A percentile compares a stretch with the other conserved stretches of the same genome.
Conservation (phyloP, 2,329 filamentous ascomycete species). For the Orbilia oligospora region DNA sequence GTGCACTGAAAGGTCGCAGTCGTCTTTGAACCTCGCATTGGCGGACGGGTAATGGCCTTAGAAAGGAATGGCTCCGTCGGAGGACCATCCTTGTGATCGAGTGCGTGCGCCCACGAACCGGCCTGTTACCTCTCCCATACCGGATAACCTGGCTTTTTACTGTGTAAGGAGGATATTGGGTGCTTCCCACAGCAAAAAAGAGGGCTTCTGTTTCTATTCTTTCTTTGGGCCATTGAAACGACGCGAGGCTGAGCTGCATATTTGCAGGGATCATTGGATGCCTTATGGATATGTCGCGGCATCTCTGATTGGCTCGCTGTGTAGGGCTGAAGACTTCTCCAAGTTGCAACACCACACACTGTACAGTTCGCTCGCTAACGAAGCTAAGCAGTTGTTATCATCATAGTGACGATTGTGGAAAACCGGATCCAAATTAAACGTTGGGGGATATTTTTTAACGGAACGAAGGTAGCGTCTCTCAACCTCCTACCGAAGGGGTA, state of each 20-base stretch:
- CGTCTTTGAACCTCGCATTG: slow-evolving; percentile 41
- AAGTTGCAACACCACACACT: slow-evolving; percentile 59
- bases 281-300: slow-evolving; percentile 55
- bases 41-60: slow-evolving; percentile 58
- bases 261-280: slow-evolving; percentile 57
- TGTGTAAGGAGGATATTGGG: slow-evolving; percentile 20
- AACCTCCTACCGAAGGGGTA: background rate
- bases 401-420: slow-evolving; percentile 23
- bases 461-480: background rate
- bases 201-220: slow-evolving; percentile 58
- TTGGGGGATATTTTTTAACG: slow-evolving; percentile 1
- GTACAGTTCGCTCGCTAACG: slow-evolving; percentile 13
- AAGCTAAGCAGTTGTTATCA: slow-evolving; percentile 6
- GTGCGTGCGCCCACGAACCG: slow-evolving; percentile 22
- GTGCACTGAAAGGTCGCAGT: slow-evolving; percentile 9
- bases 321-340: slow-evolving; percentile 56
- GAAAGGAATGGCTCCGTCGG: slow-evolving; percentile 51
- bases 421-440: background rate
- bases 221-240: slow-evolving; percentile 49
- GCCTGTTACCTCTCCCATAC: slow-evolving; percentile 6
- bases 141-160: slow-evolving; percentile 6
- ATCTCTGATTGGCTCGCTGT: slow-evolving; percentile 51
- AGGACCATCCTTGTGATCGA: slow-evolving; percentile 29
- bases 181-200: slow-evolving; percentile 15
- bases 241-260: slow-evolving; percentile 60